Conservation (phyloP, 805 yeast species). For the Kluyveromyces siamensis region DNA sequence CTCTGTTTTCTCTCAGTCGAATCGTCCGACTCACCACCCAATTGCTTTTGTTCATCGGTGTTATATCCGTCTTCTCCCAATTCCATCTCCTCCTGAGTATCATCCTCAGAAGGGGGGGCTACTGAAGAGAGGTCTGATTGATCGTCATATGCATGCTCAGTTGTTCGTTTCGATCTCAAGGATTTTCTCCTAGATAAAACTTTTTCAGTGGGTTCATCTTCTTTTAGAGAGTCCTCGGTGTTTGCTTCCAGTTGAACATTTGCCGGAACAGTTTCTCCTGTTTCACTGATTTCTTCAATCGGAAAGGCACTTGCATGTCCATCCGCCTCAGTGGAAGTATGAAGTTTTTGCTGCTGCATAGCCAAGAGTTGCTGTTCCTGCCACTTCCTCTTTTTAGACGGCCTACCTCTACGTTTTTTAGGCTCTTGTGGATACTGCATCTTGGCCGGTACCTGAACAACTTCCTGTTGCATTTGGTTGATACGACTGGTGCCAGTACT, state of each 20-base stretch:
- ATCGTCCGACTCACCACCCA: constrained; percentile 1
- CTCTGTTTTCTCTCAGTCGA: constrained; percentile 15
- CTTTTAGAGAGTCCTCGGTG: background rate
- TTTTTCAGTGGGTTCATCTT: background rate
- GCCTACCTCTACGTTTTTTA: constrained; percentile 27
- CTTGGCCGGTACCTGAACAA: constrained; percentile 1
- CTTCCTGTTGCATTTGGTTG: constrained; percentile 1
- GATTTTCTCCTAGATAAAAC: background rate
- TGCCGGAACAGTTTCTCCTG: background rate
- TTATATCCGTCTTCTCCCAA: constrained; percentile 5
- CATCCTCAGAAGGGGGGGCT: constrained; percentile 2
- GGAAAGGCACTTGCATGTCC: background rate
- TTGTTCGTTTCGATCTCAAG: background rate
- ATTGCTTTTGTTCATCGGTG: constrained; percentile 1
- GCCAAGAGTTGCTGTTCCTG: constrained; percentile 2
- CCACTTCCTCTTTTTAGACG: constrained; percentile 15
- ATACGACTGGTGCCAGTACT: background rate
- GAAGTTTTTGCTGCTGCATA: background rate
- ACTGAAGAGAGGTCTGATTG: constrained; percentile 2
- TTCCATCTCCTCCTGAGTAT: constrained; percentile 2
- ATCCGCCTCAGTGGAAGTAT: background rate
- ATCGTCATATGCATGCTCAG: background rate
- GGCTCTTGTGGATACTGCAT: constrained; percentile 5
- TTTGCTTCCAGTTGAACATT: background rate
- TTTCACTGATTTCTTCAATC: background rate